Base-by-base conservation (phyloP, 2,329 filamentous ascomycete genomes). In the Ophiobolus disseminans region DNA sequence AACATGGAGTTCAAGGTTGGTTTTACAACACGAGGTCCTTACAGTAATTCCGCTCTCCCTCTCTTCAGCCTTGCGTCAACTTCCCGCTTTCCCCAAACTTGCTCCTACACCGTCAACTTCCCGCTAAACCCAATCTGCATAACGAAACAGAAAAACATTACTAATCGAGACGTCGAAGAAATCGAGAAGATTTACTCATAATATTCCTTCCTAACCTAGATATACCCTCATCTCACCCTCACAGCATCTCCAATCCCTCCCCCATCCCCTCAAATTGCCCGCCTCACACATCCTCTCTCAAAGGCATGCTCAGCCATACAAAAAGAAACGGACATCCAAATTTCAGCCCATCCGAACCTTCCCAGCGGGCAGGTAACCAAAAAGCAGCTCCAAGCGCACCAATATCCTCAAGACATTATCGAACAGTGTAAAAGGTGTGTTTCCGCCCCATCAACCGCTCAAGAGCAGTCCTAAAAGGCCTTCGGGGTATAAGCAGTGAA, bases 371-470 rank as follows among this genome's bases (percentile, higher is more conserved):
- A 43, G 44, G 50, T 46, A 48, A 32, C 30, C 46, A 43, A 49
- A 50, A 41, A 48, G 26, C 34, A 42, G 39, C 23, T 7, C 6
- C 6, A 26, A 26, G 23, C 23, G 16, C n/a, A 32, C 13, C 30
- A 63, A 60, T 53, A 62, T 62, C 58, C 51, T 63, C 60, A 55
- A 62, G 60, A 63, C 58, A 62, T 63, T 63, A 62, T 59, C 53
- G 40, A 63, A 48, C 40, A 47, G 34, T 32, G 10, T 32, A 14
- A 32, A 48, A 41, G 53, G 54, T 45, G 34, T 37, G 37, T 37
- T 37, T 22, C 39, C 4, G 36, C 43, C 35, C 37, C 36, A 42
- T 31, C 16, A 34, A 32, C 19, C 25, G 26, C 20, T 32, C 34
- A 40, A n/a, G 39, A 41, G 32, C 30, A 20, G 13, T 22, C 10